phyloP scores from a whole-genome alignment of 2,329 filamentous ascomycete genomes.

The Xylaria arbuscula region DNA sequence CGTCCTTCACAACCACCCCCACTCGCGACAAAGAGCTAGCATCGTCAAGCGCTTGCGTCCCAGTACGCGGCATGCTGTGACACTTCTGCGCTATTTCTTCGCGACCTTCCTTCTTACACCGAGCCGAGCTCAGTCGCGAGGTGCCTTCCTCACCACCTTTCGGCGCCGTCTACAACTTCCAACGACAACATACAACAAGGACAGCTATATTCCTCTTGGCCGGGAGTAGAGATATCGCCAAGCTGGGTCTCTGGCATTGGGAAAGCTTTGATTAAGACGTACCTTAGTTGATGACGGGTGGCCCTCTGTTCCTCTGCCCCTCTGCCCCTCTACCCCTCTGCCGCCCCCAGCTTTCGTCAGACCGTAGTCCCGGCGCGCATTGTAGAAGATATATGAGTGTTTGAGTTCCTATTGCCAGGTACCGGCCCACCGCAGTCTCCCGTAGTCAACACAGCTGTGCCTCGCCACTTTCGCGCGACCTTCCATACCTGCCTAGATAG shows the following conservation, averaged over 20 bases:
- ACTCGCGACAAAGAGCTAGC: not conserved
- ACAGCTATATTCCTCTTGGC: constrained; percentile 17
- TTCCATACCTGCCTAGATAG: constrained; percentile 30
- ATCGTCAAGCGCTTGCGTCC: not conserved
- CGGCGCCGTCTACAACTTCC: not conserved
- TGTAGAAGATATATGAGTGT: constrained; percentile 52
- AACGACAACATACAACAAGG: not conserved
- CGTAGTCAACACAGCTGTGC: constrained; percentile 44
- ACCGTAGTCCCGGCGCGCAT: constrained; percentile 48
- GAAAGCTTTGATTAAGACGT: constrained; percentile 34
- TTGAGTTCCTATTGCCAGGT: constrained; percentile 42
- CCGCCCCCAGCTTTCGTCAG: constrained; percentile 40
- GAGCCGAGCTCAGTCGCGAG: not conserved
- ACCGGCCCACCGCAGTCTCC: constrained; percentile 30
- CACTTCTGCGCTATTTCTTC: constrained; percentile 3
- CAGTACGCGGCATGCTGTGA: constrained; percentile 28
- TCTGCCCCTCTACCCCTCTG: constrained; percentile 24
- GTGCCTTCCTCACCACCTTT: not conserved
- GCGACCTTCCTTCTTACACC: not conserved
- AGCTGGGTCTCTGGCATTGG: constrained; percentile 35
- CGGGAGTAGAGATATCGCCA: constrained; percentile 32
- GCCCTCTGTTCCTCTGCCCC: constrained; percentile 25
- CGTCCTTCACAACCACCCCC: constrained; percentile 4
- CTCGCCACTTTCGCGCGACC: constrained; percentile 29
- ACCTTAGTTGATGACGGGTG: constrained; percentile 41